Evolutionary conservation across 164 flowering plant genomes (phyloP), one percentile per base, ranked within the genome.

Genomic region (Vitis riparia): DNA sequence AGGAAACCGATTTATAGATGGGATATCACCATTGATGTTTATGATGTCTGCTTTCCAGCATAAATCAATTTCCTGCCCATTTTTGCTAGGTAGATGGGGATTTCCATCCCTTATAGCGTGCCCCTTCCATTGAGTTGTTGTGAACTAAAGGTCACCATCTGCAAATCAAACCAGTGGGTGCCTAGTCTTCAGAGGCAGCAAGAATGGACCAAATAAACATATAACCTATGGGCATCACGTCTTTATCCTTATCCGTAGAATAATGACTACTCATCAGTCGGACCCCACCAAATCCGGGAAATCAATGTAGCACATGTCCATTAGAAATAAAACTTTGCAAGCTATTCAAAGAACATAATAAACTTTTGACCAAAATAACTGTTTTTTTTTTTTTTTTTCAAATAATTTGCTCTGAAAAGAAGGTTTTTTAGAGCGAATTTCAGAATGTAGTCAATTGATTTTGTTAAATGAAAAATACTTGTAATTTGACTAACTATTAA

Each of bases 101-200:
- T 37, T 37, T 37, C 44, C 44, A 6, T 53, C 56, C 56, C 16
- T 5, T 53, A 14, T 5, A 53, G 16, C 27, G 0, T 23, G 27
- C 27, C 27, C 23, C 27, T 23, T 53, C n/a, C 7, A 53, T 37
- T 37, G 7, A 37, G 7, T 11, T 15, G 14, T 53, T 53, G 15
- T 11, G 56, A 53, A 53, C n/a, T n/a, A 53, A 53, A 53, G 56
- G 56, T 53, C 56, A 53, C 56, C 56, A 53, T 14, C 56, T 53
- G 14, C 17, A 53, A 6, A 53, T n/a, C 56, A 53, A 53, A 53
- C 17, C 3, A 53, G 17, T 3, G 6, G 2, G 17, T 14, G 7
- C 56, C 56, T 53, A 53, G 13, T 11, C 56, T 13, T 53, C 8
- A 11, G 56, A 53, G 14, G 56, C 8, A 0, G 56, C n/a, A 53